Percentiles rank a stretch among this genome's conserved stretches.
Evolutionary conservation across 2,329 filamentous ascomycete genomes (phyloP).

Genomic region (Penicillium sp.): DNA sequence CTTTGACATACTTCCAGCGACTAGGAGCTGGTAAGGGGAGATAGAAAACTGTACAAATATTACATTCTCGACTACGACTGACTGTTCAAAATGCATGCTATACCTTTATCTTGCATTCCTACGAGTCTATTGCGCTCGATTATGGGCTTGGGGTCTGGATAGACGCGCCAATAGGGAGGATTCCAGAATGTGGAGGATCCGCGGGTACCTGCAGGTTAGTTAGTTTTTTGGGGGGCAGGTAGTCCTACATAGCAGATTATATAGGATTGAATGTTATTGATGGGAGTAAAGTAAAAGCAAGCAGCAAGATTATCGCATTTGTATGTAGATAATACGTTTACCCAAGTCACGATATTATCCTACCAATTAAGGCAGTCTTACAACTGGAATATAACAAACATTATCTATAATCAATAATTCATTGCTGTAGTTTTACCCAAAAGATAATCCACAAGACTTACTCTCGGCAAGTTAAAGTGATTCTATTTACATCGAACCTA

Average conservation of each 20-base stretch:
- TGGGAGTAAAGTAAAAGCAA: not conserved
- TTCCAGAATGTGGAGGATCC: not conserved
- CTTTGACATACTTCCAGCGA: not conserved
- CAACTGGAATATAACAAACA: not conserved
- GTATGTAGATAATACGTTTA: not conserved
- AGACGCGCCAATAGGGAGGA: slow-evolving; percentile 1
- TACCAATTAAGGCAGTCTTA: not conserved
- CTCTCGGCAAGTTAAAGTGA: not conserved
- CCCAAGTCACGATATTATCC: not conserved
- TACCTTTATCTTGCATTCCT: too few relatives aligned
- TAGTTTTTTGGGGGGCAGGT: not conserved
- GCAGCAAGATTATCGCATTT: not conserved
- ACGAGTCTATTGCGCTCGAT: too few relatives aligned
- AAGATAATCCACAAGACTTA: not conserved
- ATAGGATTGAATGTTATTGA: not conserved
- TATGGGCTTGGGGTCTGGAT: not conserved
- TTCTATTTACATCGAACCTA: slow-evolving; percentile 4
- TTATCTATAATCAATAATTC: slow-evolving; percentile 4
- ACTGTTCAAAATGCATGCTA: not conserved
- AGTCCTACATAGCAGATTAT: too few relatives aligned
- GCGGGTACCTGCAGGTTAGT: not conserved
- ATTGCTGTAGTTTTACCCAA: slow-evolving; percentile 1
- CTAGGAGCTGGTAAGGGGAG: not conserved
- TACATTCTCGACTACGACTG: not conserved
- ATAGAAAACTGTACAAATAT: too few relatives aligned